Evolutionary conservation across 2,329 filamentous ascomycete species (phyloP).

Genomic region (Talaromyces marneffei): DNA sequence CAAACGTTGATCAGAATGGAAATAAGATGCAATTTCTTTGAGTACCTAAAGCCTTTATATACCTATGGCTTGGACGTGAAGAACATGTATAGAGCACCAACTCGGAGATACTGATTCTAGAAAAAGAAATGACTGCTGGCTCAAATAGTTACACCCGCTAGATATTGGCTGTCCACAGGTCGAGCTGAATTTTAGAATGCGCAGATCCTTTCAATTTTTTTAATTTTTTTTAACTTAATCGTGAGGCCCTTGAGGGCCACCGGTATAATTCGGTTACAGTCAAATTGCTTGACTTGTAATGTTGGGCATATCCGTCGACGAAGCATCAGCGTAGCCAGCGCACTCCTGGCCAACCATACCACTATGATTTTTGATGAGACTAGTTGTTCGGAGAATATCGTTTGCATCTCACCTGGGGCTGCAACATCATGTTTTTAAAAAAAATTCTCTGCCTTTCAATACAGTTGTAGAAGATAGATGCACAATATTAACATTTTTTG

Average conservation of each 20-base stretch:
- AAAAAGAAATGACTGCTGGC: background rate
- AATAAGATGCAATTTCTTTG: background rate
- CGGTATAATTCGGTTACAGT: background rate
- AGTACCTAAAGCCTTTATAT: background rate
- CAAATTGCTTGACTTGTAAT: background rate
- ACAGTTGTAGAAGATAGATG: too few species aligned
- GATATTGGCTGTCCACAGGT: background rate
- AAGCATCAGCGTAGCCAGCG: background rate
- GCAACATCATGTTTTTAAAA: too few species aligned
- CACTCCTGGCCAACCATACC: background rate
- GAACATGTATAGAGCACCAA: too few species aligned
- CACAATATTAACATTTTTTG: background rate
- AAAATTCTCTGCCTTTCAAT: too few species aligned
- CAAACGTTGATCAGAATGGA: background rate
- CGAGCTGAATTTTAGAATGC: background rate
- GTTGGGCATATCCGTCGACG: background rate
- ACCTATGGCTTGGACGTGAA: too few species aligned
- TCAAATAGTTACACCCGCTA: background rate
- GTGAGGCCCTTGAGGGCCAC: too few species aligned
- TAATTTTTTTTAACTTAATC: too few species aligned
- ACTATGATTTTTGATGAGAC: too few species aligned
- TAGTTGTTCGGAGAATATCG: background rate
- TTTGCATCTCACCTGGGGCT: background rate
- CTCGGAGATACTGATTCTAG: too few species aligned
- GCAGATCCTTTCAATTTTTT: background rate